Percentiles rank a stretch among this genome's conserved stretches.
Evolutionary conservation across 345 rosid genomes (phyloP).

Genomic region (Corchorus capsularis): DNA sequence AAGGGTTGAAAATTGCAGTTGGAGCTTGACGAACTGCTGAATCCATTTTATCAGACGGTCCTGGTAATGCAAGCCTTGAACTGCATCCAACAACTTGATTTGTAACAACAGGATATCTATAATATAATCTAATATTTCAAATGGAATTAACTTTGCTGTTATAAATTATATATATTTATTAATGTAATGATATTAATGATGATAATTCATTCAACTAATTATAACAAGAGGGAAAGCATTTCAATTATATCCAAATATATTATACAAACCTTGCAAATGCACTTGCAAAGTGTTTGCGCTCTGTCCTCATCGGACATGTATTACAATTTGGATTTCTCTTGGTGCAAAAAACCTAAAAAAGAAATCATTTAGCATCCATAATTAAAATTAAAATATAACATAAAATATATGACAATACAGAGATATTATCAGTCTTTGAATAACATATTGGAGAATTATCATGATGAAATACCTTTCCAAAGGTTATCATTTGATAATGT

Average conservation of each 20-base stretch:
- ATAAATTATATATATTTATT: too few species aligned
- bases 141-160: too few species aligned
- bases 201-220: too few species aligned
- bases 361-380: background rate
- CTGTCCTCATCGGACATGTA: conserved; percentile 75
- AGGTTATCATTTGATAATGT: conserved; percentile 77
- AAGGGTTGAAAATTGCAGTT: conserved; percentile 21
- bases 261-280: conserved; percentile 64
- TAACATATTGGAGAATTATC: background rate
- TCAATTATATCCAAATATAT: background rate
- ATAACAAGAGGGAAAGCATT: too few species aligned
- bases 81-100: conserved; percentile 29
- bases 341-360: conserved; percentile 67
- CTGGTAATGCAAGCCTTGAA: conserved; percentile 46
- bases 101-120: background rate
- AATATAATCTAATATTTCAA: background rate
- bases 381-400: background rate
- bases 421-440: background rate
- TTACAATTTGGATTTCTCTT: conserved; percentile 74
- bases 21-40: conserved; percentile 7
- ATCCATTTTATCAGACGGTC: conserved; percentile 32
- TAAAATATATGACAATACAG: too few species aligned
- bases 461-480: conserved; percentile 63
- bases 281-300: conserved; percentile 79
- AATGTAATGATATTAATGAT: too few species aligned